phyloP scores from a whole-genome alignment of 108 stramenopile genomes.

The Chaetoceros muelleri region DNA sequence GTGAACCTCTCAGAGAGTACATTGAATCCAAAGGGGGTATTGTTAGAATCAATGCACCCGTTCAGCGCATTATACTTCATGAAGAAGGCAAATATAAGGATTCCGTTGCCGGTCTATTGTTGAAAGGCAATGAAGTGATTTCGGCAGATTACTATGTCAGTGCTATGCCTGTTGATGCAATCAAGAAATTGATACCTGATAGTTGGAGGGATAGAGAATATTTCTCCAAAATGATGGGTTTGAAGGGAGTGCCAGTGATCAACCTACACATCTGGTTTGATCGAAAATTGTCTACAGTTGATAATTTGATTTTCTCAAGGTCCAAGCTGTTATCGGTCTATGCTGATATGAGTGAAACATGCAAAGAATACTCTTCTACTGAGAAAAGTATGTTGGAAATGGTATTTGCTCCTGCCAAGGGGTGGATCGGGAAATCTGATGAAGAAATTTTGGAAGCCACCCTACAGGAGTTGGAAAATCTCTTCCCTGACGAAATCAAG shows the following conservation, averaged over 20 bases:
- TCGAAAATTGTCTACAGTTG: slow-evolving; percentile 84
- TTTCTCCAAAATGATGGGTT: slow-evolving; percentile 89
- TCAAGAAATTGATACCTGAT: slow-evolving; percentile 79
- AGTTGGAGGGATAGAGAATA: slow-evolving; percentile 89
- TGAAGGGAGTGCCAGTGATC: slow-evolving; percentile 94
- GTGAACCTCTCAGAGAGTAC: slow-evolving; percentile 36
- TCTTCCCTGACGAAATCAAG: slow-evolving; percentile 52
- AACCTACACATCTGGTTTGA: slow-evolving; percentile 98
- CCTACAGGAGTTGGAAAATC: slow-evolving; percentile 46
- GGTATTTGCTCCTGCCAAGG: slow-evolving; percentile 53
- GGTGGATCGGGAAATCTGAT: slow-evolving; percentile 36
- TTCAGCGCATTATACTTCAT: slow-evolving; percentile 14
- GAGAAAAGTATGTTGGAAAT: slow-evolving; percentile 59
- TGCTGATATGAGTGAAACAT: slow-evolving; percentile 61
- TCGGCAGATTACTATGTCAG: slow-evolving; percentile 92
- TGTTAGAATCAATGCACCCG: slow-evolving; percentile 13
- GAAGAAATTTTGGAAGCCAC: slow-evolving; percentile 49
- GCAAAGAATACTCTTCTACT: slow-evolving; percentile 51
- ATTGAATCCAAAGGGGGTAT: slow-evolving; percentile 26
- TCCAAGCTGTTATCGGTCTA: slow-evolving; percentile 45
- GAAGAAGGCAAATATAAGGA: slow-evolving; percentile 8
- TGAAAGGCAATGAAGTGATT: slow-evolving; percentile 74
- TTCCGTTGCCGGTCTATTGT: slow-evolving; percentile 57
- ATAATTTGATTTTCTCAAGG: slow-evolving; percentile 85
- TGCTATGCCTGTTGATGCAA: slow-evolving; percentile 93